Evolutionary conservation across 2,329 filamentous ascomycete species (phyloP).

Genomic region (Magnaporthiopsis incrustans): DNA sequence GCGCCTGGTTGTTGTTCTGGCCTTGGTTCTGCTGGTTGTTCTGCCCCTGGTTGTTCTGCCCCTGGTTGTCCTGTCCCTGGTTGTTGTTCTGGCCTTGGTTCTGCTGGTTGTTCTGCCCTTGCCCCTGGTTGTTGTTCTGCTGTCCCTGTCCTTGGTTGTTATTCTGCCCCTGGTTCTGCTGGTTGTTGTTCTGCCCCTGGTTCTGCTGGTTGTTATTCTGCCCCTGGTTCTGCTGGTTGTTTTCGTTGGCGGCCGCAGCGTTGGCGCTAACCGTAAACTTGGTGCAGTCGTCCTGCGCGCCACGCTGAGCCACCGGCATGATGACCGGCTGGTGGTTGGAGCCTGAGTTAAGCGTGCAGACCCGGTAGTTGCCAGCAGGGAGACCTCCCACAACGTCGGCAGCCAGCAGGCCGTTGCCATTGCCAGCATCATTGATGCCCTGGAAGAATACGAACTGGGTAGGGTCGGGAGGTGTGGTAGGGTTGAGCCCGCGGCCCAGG

Average conservation of each 20-base stretch:
- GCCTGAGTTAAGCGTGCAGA: conserved; percentile 33
- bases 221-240: background rate
- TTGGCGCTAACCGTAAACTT: conserved; percentile 30
- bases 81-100: conserved; percentile 7
- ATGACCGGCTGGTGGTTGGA: conserved; percentile 36
- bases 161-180: background rate
- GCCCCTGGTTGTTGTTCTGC: conserved; percentile 8
- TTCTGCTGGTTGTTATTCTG: background rate
- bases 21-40: conserved; percentile 2
- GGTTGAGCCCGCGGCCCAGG: conserved; percentile 40
- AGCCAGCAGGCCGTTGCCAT: conserved; percentile 27
- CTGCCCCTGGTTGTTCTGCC: conserved; percentile 7
- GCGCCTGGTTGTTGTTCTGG: conserved; percentile 9
- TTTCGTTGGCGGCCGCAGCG: conserved; percentile 3
- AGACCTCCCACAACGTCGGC: conserved; percentile 30
- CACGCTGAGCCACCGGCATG: conserved; percentile 36
- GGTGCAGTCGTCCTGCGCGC: conserved; percentile 36
- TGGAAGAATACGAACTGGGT: conserved; percentile 35
- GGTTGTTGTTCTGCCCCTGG: too few species aligned
- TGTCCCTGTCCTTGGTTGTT: background rate
- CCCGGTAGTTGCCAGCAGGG: conserved; percentile 31
- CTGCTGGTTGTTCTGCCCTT: conserved; percentile 3
- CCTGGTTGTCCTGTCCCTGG: conserved; percentile 11
- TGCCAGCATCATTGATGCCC: conserved; percentile 31
- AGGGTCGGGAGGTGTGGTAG: conserved; percentile 40